Conservation (phyloP, 2,329 filamentous ascomycete species). For the Mollisia scopiformis region DNA sequence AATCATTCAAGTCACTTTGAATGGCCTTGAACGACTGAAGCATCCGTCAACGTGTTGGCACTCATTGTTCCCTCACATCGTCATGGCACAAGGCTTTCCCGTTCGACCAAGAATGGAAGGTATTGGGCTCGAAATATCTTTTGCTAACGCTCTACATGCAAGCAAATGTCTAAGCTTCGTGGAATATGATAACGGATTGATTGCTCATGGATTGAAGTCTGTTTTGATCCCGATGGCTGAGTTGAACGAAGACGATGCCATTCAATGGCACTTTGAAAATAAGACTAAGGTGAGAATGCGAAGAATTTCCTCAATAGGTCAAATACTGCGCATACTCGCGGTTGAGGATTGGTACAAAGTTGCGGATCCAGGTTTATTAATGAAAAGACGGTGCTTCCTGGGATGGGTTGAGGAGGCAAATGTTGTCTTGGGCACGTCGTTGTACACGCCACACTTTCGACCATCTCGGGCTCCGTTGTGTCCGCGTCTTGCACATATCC, state of each 20-base stretch:
- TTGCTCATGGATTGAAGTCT: conserved; percentile 10
- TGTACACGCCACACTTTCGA: background rate
- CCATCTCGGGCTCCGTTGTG: background rate
- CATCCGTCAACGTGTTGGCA: conserved; percentile 6
- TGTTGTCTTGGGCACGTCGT: conserved; percentile 6
- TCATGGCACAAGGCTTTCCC: conserved; percentile 9
- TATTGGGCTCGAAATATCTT: conserved; percentile 16
- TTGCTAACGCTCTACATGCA: conserved; percentile 1
- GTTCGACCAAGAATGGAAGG: background rate
- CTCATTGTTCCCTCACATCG: background rate
- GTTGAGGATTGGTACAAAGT: background rate
- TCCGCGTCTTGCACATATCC: background rate
- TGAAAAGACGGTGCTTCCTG: conserved; percentile 9
- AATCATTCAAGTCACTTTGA: background rate
- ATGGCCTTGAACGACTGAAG: background rate
- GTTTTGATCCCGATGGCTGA: conserved; percentile 10
- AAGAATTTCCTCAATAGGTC: background rate
- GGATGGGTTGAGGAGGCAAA: conserved; percentile 7
- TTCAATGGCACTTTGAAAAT: conserved; percentile 19
- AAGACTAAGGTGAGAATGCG: background rate
- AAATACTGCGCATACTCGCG: background rate
- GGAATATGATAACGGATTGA: conserved; percentile 5
- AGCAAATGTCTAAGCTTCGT: conserved; percentile 8
- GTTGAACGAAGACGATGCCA: conserved; percentile 8
- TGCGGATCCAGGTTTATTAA: background rate